phyloP scores from a whole-genome alignment of 495 filamentous ascomycete species.

The Penicillium egyptiacum region DNA sequence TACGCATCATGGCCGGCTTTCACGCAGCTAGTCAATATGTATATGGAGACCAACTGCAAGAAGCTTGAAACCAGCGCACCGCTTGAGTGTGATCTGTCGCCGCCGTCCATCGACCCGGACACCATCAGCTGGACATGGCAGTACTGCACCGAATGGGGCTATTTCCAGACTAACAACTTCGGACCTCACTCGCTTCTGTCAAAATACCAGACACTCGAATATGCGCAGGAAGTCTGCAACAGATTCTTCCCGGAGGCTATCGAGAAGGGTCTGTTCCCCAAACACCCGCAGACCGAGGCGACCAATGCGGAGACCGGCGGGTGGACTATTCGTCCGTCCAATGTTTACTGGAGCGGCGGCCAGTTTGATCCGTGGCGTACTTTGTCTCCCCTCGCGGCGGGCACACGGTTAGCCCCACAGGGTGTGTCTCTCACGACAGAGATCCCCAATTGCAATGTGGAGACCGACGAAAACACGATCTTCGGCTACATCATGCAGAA shows the following conservation, averaged over 20 bases:
- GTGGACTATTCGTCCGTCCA: slow-evolving; percentile 59
- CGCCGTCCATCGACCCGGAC: slow-evolving; percentile 35
- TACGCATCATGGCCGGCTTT: slow-evolving; percentile 51
- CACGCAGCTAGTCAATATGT: slow-evolving; percentile 42
- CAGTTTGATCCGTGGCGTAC: slow-evolving; percentile 62
- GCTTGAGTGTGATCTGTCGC: slow-evolving; percentile 42
- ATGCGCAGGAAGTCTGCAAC: slow-evolving; percentile 53
- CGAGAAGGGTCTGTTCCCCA: slow-evolving; percentile 44
- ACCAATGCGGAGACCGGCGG: slow-evolving; percentile 52
- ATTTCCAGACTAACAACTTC: slow-evolving; percentile 54
- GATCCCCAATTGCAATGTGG: slow-evolving; percentile 49
- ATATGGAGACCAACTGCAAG: slow-evolving; percentile 43
- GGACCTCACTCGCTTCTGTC: slow-evolving; percentile 51
- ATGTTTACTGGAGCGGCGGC: slow-evolving; percentile 54
- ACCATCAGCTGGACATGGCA: slow-evolving; percentile 59
- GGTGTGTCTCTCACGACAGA: slow-evolving; percentile 36
- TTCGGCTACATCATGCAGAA: slow-evolving; percentile 54
- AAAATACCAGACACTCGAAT: slow-evolving; percentile 50
- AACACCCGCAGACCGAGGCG: slow-evolving; percentile 33
- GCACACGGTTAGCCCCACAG: slow-evolving; percentile 40
- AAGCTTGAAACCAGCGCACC: slow-evolving; percentile 30
- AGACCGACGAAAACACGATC: slow-evolving; percentile 35
- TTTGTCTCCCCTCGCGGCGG: slow-evolving; percentile 47
- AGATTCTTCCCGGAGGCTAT: slow-evolving; percentile 52
- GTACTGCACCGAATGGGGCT: slow-evolving; percentile 61